phyloP scores from a whole-genome alignment of 805 yeast genomes.

The Candida methanosorbosa region DNA sequence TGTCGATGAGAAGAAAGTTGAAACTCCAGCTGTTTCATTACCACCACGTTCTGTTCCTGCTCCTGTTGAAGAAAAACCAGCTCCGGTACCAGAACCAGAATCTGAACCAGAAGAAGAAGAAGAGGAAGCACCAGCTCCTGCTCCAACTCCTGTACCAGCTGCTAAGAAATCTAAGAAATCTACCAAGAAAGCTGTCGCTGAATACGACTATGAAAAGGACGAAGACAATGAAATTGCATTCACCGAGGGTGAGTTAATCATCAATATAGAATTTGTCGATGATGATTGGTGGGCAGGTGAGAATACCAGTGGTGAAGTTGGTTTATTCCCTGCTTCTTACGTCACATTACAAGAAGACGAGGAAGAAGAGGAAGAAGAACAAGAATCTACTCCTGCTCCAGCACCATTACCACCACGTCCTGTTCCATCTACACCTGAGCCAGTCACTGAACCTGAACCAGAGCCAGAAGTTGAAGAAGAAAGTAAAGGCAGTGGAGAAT shows the following conservation, averaged over 20 bases:
- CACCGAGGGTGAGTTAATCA: slow-evolving; percentile 55
- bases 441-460: slow-evolving; percentile 14
- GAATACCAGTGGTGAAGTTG: slow-evolving; percentile 33
- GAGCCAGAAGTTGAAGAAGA: slow-evolving; percentile 13
- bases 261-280: slow-evolving; percentile 61
- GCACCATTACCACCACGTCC: slow-evolving; percentile 11
- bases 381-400: slow-evolving; percentile 12
- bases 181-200: slow-evolving; percentile 55
- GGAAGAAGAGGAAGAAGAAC: slow-evolving; percentile 8
- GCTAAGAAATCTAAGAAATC: slow-evolving; percentile 3
- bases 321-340: slow-evolving; percentile 51
- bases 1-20: slow-evolving; percentile 14
- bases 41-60: slow-evolving; percentile 9
- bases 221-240: slow-evolving; percentile 71
- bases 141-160: slow-evolving; percentile 8
- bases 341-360: slow-evolving; percentile 29
- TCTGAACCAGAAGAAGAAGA: slow-evolving; percentile 12
- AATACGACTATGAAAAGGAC: slow-evolving; percentile 68
- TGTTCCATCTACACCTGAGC: slow-evolving; percentile 12
- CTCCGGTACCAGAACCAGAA: slow-evolving; percentile 11
- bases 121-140: slow-evolving; percentile 6
- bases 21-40: slow-evolving; percentile 13
- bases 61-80: slow-evolving; percentile 7
- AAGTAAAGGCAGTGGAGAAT: no score
- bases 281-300: slow-evolving; percentile 61